Conservation (phyloP, 116 monocot species). For the Papilionanthe hybrid region DNA sequence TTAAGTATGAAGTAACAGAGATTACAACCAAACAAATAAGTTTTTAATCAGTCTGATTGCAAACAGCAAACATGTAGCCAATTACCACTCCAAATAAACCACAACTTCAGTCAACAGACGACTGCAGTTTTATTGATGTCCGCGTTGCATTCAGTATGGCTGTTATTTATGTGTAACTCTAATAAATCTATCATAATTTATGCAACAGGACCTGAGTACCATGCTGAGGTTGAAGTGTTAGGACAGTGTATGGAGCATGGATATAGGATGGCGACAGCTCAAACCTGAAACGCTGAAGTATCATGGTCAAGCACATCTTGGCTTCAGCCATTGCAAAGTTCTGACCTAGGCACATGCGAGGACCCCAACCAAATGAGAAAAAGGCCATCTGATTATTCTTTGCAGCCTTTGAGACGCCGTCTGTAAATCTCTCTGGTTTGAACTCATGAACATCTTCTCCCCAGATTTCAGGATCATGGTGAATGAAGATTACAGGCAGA, state of each 20-base stretch:
- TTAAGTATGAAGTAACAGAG: too few relatives aligned
- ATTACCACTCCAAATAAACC: too few relatives aligned
- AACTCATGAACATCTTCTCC: constrained; percentile 44
- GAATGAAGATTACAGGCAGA: constrained; percentile 34
- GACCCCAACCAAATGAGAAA: constrained; percentile 40
- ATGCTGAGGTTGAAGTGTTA: constrained; percentile 37
- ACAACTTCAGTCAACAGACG: too few relatives aligned
- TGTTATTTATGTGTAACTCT: too few relatives aligned
- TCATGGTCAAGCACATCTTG: constrained; percentile 30
- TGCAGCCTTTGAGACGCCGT: constrained; percentile 44
- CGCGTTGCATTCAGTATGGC: not conserved
- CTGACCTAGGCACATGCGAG: constrained; percentile 42
- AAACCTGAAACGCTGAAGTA: constrained; percentile 32
- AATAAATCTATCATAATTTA: not conserved
- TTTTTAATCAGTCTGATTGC: too few relatives aligned
- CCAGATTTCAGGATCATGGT: constrained; percentile 39
- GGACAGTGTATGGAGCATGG: constrained; percentile 28
- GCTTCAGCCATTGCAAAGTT: constrained; percentile 43
- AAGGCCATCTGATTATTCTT: constrained; percentile 16
- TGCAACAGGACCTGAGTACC: constrained; percentile 31
- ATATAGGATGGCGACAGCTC: constrained; percentile 37
- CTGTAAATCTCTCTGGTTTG: constrained; percentile 51
- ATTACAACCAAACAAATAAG: too few relatives aligned
- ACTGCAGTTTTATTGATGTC: not conserved
- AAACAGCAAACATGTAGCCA: too few relatives aligned